Base-by-base conservation (phyloP, 768 basidiomycete species). In the Symmetrospora coprosmae region DNA sequence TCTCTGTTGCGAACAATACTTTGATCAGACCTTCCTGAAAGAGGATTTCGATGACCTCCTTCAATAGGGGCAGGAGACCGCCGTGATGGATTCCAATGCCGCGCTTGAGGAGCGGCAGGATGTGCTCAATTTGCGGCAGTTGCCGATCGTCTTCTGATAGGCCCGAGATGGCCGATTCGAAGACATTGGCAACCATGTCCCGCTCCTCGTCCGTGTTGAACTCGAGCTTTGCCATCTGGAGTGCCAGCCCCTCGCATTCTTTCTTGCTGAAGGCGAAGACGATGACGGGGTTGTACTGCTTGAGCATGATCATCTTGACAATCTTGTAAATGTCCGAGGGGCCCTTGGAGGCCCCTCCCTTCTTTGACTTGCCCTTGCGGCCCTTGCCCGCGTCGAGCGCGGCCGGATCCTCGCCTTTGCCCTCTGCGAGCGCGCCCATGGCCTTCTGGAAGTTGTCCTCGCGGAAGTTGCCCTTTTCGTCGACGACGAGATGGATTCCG, bases 71-170 rank as follows among this genome's bases (percentile, higher is more conserved):
- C 17, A 99, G 79, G 37, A 99, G 80, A 40, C 94, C 94, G 38
- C 92, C 91, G 69, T 99, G 94, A 77, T 99, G 94, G 67, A 99
- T 90, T 52, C 94, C 94, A 66, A 92, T 88, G 31, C 94, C 94
- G 64, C 94, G 84, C 64, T 85, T 86, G 27, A 99, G 80, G 21
- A 99, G 78, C 1, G 94, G 94, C 8, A 96, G 78, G 52, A 97
- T 80, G 64, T 91, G 87, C 46, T 84, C 76, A 67, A 99, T 97
- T 72, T 96, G 92, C 0, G 92, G 89, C 17, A 99, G 80, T 67
- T 83, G 80, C 30, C 86, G 79, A 74, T 99, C 92, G 63, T 86
- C 86, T 11, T 81, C 77, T 0, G 89, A 79, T 35, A 99, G 81
- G 63, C 84, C 87, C 58, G 85, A 82, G 63, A 99, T 86, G 45